phyloP scores from a whole-genome alignment of 805 yeast species.

The Ogataea nitratoaversa region DNA sequence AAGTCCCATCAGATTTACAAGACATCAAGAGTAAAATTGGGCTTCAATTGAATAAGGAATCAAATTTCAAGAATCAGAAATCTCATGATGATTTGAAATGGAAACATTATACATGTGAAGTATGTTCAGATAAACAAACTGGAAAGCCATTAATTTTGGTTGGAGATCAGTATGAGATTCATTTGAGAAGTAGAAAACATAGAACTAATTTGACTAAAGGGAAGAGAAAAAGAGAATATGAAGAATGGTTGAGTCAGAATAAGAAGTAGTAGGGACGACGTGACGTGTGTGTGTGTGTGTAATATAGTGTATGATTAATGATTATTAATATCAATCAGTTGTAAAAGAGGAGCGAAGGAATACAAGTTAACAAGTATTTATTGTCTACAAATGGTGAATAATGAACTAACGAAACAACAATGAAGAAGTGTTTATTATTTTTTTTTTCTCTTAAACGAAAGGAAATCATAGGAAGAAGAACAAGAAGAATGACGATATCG shows the following conservation, averaged over 20 bases:
- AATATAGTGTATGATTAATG: no score
- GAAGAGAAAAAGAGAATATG: conserved; percentile 49
- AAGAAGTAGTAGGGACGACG: no score
- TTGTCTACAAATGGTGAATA: no score
- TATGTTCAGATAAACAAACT: conserved; percentile 50
- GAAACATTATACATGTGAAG: conserved; percentile 65
- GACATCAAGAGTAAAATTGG: conserved; percentile 5
- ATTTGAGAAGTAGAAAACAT: conserved; percentile 66
- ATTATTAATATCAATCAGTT: no score
- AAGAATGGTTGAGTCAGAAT: conserved; percentile 31
- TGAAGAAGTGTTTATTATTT: no score
- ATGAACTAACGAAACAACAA: no score
- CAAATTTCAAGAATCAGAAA: conserved; percentile 1
- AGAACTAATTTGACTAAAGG: conserved; percentile 45
- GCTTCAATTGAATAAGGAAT: conserved; percentile 3
- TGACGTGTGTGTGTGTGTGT: no score
- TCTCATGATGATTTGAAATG: conserved; percentile 42
- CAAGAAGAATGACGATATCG: no score
- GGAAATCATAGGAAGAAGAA: no score
- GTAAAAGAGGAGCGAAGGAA: no score
- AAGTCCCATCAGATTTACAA: conserved; percentile 17
- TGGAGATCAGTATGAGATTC: conserved; percentile 72
- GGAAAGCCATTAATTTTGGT: conserved; percentile 59
- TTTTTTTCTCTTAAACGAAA: no score
- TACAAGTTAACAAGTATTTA: no score